Percentiles rank a stretch among this genome's conserved stretches.
These are phyloP conservation scores for Coniochaeta ligniaria DNA, from an alignment of 2,329 filamentous ascomycete species.

Conservation along the genomic window DNA sequence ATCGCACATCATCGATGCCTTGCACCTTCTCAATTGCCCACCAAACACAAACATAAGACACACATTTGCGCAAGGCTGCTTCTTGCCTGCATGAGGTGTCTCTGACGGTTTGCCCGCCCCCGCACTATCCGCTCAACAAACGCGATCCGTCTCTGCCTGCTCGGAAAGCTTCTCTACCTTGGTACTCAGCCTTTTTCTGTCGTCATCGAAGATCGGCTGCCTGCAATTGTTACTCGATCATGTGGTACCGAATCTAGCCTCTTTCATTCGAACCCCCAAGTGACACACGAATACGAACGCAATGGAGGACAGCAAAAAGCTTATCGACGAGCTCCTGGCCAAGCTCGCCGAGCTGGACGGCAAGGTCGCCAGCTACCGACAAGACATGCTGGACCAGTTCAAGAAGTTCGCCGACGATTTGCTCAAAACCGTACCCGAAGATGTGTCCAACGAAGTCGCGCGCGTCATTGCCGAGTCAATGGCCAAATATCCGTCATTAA, in stretches of 20 bases:
- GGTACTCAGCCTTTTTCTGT: background rate
- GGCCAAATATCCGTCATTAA: constrained; percentile 36
- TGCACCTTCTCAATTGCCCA: background rate
- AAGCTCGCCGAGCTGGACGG: constrained; percentile 50
- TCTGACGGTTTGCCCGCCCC: background rate
- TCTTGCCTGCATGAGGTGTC: background rate
- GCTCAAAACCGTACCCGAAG: constrained; percentile 37
- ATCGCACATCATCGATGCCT: background rate
- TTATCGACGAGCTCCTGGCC: constrained; percentile 43
- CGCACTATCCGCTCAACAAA: background rate
- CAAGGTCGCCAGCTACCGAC: constrained; percentile 49
- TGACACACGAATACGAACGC: constrained; percentile 15
- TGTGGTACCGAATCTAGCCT: background rate
- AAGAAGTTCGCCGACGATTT: constrained; percentile 43
- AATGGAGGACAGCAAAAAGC: constrained; percentile 41
- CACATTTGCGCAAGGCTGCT: background rate
- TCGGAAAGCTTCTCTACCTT: background rate
- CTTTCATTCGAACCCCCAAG: background rate
- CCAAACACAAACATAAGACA: background rate
- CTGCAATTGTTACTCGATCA: background rate
- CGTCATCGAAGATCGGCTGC: background rate
- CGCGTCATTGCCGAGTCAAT: constrained; percentile 37
- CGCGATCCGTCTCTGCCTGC: background rate
- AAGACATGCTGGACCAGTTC: constrained; percentile 51
- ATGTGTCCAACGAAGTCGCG: constrained; percentile 38